A percentile compares a stretch with the other conserved stretches of the same genome.
These are phyloP conservation scores for Trichoderma pleuroti DNA, from an alignment of 2,329 filamentous ascomycete species.

Conservation along the genomic window DNA sequence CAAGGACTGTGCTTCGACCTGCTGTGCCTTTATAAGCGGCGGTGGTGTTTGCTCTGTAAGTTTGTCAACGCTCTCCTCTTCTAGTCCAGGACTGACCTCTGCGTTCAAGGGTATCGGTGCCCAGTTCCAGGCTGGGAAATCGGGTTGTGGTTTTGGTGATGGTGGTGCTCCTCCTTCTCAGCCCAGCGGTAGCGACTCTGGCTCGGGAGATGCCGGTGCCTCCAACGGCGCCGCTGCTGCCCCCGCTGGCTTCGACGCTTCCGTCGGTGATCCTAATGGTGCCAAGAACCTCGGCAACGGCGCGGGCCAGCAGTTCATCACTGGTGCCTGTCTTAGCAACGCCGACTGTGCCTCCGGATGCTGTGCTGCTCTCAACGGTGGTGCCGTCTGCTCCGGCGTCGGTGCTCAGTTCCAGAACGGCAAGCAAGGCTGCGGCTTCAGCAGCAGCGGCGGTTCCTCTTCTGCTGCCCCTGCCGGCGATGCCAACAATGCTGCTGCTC, in stretches of 20 bases:
- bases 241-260: conserved; percentile 11
- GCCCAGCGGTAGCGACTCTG: neutral
- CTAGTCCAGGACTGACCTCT: neutral
- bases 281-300: conserved; percentile 27
- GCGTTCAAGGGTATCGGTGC: conserved; percentile 25
- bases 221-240: neutral
- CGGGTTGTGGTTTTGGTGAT: conserved; percentile 30
- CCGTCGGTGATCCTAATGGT: conserved; percentile 23
- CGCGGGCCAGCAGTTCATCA: conserved; percentile 29
- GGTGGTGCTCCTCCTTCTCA: conserved; percentile 12
- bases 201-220: conserved; percentile 22
- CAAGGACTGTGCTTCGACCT: conserved; percentile 28
- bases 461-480: neutral
- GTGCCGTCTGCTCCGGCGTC: conserved; percentile 19
- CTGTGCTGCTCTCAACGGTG: conserved; percentile 25
- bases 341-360: conserved; percentile 32
- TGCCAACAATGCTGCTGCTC: neutral
- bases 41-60: conserved; percentile 30
- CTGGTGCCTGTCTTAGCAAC: conserved; percentile 25
- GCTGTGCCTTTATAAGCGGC: conserved; percentile 28
- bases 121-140: conserved; percentile 31
- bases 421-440: conserved; percentile 34
- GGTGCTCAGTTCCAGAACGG: conserved; percentile 32
- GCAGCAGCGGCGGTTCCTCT: neutral
- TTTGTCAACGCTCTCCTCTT: neutral